These are phyloP conservation scores for Alternaria panax DNA, from an alignment of 2,329 filamentous ascomycete genomes.

Conservation along the genomic window DNA sequence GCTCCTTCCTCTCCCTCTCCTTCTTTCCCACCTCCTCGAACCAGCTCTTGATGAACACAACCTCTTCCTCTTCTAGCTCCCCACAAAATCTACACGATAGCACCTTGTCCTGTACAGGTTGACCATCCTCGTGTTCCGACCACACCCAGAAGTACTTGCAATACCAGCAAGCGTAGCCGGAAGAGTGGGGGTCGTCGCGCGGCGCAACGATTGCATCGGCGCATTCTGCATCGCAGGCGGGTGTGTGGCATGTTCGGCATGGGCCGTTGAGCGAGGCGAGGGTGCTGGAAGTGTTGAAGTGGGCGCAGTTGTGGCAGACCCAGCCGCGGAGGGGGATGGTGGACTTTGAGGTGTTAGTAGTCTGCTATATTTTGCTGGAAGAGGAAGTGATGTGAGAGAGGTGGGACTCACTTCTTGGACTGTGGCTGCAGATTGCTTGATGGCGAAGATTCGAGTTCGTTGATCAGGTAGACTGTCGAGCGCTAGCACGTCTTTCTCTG, in stretches of 20 bases:
- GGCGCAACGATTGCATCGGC: background rate
- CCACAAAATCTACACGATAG: background rate
- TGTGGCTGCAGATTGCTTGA: background rate
- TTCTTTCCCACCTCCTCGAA: too few species aligned
- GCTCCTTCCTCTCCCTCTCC: background rate
- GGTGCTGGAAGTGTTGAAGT: background rate
- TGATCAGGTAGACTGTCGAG: background rate
- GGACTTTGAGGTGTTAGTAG: background rate
- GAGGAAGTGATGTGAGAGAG: background rate
- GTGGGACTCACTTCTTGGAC: background rate
- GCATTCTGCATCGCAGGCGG: background rate
- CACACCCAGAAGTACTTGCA: background rate
- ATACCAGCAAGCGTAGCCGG: background rate
- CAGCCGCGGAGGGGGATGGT: background rate
- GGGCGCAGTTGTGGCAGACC: background rate
- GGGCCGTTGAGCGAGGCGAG: background rate
- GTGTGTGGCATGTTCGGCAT: background rate
- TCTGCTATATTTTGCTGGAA: background rate
- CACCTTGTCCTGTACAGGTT: background rate
- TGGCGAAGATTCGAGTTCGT: background rate
- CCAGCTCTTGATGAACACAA: background rate
- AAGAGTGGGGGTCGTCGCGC: background rate
- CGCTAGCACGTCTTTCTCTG: background rate
- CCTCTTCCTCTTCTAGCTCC: background rate
- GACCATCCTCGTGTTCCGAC: background rate